Evolutionary conservation across 441 rosid species (phyloP).

Genomic region (Flueggea neowawraea): DNA sequence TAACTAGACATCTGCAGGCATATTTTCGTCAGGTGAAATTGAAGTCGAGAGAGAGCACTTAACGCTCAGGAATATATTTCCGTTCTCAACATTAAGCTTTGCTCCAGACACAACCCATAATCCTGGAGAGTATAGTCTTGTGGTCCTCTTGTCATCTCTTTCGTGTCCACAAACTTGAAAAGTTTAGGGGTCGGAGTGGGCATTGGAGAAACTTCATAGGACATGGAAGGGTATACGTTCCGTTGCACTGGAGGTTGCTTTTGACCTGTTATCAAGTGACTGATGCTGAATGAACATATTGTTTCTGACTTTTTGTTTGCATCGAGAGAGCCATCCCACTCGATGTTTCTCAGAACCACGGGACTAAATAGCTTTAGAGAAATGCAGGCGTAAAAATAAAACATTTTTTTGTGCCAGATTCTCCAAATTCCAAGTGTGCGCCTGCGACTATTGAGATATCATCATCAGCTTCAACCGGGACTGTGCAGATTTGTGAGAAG

Average conservation of each 20-base stretch:
- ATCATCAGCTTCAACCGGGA: constrained; percentile 78
- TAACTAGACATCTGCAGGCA: background rate
- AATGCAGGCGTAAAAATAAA: constrained; percentile 71
- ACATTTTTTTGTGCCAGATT: constrained; percentile 73
- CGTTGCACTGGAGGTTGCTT: constrained; percentile 61
- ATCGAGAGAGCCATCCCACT: constrained; percentile 93
- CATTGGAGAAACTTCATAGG: constrained; percentile 92
- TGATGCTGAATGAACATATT: constrained; percentile 80
- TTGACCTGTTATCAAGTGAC: constrained; percentile 68
- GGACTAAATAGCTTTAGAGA: constrained; percentile 67
- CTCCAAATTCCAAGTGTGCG: constrained; percentile 79
- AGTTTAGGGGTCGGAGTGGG: constrained; percentile 82
- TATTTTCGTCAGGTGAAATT: constrained; percentile 23
- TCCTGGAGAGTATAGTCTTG: constrained; percentile 68
- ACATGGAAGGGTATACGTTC: constrained; percentile 83
- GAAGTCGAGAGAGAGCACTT: constrained; percentile 69
- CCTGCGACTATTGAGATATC: constrained; percentile 87
- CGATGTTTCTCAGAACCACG: constrained; percentile 35
- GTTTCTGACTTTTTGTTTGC: constrained; percentile 77
- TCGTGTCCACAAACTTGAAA: constrained; percentile 82
- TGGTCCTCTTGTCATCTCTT: constrained; percentile 90
- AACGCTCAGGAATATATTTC: constrained; percentile 77
- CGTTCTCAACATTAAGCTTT: constrained; percentile 75
- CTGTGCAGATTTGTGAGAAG: constrained; percentile 89
- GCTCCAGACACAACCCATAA: constrained; percentile 98